These are phyloP conservation scores for Dothideomycetidae sp. DNA, from an alignment of 2,329 filamentous ascomycete genomes.

Conservation along the genomic window DNA sequence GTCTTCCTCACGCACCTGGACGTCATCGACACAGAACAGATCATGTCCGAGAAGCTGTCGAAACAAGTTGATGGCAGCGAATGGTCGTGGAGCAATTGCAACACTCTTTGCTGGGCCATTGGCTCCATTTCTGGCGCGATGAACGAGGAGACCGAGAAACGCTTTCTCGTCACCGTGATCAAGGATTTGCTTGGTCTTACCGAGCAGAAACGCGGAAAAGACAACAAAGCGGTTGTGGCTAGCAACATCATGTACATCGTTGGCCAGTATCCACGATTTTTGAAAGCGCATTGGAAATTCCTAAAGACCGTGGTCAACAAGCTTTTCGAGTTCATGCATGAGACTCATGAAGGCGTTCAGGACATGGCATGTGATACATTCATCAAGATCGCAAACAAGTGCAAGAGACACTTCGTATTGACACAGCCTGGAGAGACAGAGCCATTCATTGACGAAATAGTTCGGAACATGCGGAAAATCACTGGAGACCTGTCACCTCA, in stretches of 20 bases:
- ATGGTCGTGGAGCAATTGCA: conserved; percentile 99
- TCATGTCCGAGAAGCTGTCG: conserved; percentile 97
- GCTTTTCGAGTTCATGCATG: conserved; percentile 99
- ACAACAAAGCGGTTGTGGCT: conserved; percentile 97
- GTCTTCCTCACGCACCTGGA: conserved; percentile 96
- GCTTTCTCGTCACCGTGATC: conserved; percentile 95
- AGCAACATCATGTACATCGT: conserved; percentile 99
- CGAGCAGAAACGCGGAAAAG: conserved; percentile 98
- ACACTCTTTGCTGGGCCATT: conserved; percentile 98
- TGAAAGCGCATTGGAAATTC: conserved; percentile 99
- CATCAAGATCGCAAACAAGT: conserved; percentile 98
- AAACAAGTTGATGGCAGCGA: conserved; percentile 89
- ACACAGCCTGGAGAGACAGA: conserved; percentile 87
- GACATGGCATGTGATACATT: conserved; percentile 99
- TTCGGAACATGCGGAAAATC: conserved; percentile 87
- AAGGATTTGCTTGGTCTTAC: conserved; percentile 94
- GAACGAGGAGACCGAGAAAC: conserved; percentile 98
- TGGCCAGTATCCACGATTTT: conserved; percentile 91
- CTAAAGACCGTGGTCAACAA: conserved; percentile 99
- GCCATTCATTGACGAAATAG: conserved; percentile 97
- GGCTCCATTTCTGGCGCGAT: conserved; percentile 96
- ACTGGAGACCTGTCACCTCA: conserved; percentile 90
- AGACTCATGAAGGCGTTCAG: conserved; percentile 97
- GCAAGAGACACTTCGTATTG: conserved; percentile 91
- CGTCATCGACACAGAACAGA: conserved; percentile 91